A percentile compares a stretch with the other conserved stretches of the same genome.
Evolutionary conservation across 495 filamentous ascomycete genomes (phyloP).

Genomic region (Hypomontagnella submonticulosa): DNA sequence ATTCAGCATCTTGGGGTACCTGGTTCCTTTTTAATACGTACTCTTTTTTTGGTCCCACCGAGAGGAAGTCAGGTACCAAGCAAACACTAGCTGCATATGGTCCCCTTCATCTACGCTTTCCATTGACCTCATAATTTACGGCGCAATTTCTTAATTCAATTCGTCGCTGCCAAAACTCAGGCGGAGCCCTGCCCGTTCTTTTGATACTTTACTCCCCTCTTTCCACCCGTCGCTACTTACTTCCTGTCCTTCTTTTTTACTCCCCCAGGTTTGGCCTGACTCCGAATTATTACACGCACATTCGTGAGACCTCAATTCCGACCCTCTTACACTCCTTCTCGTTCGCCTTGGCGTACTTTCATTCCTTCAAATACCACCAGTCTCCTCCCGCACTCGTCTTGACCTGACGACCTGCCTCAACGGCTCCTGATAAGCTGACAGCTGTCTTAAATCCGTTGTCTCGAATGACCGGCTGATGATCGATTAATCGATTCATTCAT

Average conservation of each 20-base stretch:
- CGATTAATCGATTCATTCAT: conserved; percentile 40
- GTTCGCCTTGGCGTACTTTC: conserved; percentile 49
- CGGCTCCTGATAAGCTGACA: conserved; percentile 17
- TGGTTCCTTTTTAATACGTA: conserved; percentile 28
- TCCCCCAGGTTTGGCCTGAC: conserved; percentile 47
- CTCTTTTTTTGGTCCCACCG: conserved; percentile 13
- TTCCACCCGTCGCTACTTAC: conserved; percentile 40
- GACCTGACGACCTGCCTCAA: conserved; percentile 20
- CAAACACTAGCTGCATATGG: conserved; percentile 24
- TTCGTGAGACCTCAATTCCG: conserved; percentile 43
- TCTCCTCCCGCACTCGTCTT: conserved; percentile 36
- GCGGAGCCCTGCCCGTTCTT: conserved; percentile 34
- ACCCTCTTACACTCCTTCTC: conserved; percentile 45
- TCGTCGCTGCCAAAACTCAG: conserved; percentile 9
- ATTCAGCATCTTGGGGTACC: conserved; percentile 32
- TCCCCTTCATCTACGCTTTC: conserved; percentile 36
- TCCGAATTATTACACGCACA: conserved; percentile 42
- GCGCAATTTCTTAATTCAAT: conserved; percentile 17
- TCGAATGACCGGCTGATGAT: conserved; percentile 33
- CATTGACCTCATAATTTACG: conserved; percentile 30
- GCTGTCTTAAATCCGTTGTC: conserved; percentile 17
- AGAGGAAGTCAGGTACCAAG: conserved; percentile 30
- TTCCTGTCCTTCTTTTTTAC: conserved; percentile 40
- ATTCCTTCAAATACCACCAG: conserved; percentile 52
- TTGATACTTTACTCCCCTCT: conserved; percentile 50